Evolutionary conservation across 164 flowering plant genomes (phyloP).

Genomic region (Akebia trifoliata): DNA sequence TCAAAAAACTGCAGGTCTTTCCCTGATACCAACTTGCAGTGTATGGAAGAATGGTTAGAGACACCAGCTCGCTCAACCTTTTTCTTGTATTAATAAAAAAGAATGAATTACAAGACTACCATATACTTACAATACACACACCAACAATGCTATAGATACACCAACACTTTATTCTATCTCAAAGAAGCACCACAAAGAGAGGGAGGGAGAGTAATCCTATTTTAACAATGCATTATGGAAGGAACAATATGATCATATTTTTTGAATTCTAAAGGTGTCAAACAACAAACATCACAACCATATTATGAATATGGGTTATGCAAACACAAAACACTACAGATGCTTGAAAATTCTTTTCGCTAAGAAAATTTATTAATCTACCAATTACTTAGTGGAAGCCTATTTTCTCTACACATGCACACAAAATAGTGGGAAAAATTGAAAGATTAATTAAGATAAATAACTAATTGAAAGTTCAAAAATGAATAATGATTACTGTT

Average conservation of each 20-base stretch:
- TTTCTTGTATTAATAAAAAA: no score
- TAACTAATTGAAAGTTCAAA: no score
- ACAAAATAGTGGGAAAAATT: not conserved
- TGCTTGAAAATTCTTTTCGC: no score
- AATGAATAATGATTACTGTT: not conserved
- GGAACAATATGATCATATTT: not conserved
- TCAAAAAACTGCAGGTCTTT: no score
- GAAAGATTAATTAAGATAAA: no score
- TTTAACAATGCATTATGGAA: not conserved
- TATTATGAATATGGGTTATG: not conserved
- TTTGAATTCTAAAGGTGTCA: not conserved
- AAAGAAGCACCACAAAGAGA: not conserved
- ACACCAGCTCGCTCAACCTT: no score
- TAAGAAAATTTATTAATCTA: not conserved
- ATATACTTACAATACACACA: no score
- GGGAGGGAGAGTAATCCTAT: not conserved
- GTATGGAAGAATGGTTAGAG: no score
- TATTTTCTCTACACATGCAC: not conserved
- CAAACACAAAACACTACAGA: not conserved
- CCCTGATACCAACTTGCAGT: no score
- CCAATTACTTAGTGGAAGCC: not conserved
- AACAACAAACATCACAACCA: not conserved
- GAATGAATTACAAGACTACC: no score
- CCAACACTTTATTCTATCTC: not conserved
- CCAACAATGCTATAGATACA: no score